Evolutionary conservation across 2,329 filamentous ascomycete genomes (phyloP).

Genomic region (Cladosporium velox): DNA sequence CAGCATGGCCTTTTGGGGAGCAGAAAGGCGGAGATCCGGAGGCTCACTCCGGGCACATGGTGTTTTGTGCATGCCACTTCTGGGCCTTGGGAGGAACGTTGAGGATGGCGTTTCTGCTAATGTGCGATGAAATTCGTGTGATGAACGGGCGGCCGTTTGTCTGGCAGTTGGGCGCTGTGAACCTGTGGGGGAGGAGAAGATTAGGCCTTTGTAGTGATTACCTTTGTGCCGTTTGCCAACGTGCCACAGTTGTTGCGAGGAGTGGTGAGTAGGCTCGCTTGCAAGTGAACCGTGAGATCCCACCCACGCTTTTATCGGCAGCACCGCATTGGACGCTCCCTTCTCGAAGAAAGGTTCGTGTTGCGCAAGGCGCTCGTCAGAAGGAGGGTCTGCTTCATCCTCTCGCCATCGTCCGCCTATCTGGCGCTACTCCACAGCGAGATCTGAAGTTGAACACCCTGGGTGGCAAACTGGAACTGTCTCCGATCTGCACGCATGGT

Average conservation of each 20-base stretch:
- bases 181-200: not conserved
- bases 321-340: not conserved
- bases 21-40: not conserved
- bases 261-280: not conserved
- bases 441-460: not conserved
- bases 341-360: not conserved
- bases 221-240: not conserved
- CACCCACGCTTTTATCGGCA: not conserved
- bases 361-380: not conserved
- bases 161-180: not conserved
- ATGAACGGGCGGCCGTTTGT: not conserved
- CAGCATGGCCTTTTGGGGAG: not conserved
- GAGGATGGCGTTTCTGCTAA: not conserved
- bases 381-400: not conserved
- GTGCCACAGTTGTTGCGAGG: not conserved
- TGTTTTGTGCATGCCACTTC: not conserved
- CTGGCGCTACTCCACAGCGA: not conserved
- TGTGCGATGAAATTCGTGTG: not conserved
- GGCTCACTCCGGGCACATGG: not conserved
- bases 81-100: not conserved
- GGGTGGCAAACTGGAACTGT: not conserved
- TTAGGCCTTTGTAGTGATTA: not conserved
- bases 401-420: not conserved
- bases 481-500: not conserved
- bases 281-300: not conserved